These are phyloP conservation scores for Yarrowia sp. DNA, from an alignment of 805 yeast species.

Conservation along the genomic window DNA sequence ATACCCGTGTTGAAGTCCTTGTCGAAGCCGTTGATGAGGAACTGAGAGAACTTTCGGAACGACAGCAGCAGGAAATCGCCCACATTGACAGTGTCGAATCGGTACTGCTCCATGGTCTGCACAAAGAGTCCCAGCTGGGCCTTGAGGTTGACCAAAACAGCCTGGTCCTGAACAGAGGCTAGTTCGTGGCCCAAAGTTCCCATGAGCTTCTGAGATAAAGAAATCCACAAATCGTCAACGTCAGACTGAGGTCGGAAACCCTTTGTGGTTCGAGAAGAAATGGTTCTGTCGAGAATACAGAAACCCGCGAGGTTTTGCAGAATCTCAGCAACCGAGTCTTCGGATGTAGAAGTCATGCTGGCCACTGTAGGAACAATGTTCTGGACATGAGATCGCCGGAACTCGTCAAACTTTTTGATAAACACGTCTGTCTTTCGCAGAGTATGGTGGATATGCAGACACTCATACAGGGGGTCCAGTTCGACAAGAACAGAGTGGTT, in stretches of 20 bases:
- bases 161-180: constrained; percentile 28
- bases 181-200: constrained; percentile 30
- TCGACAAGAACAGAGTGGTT: constrained; percentile 52
- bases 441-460: constrained; percentile 75
- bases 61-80: constrained; percentile 59
- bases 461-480: constrained; percentile 74
- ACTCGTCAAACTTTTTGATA: constrained; percentile 62
- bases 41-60: constrained; percentile 60
- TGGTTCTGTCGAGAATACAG: constrained; percentile 68
- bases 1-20: constrained; percentile 60
- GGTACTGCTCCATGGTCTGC: constrained; percentile 73
- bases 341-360: constrained; percentile 43
- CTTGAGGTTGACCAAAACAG: constrained; percentile 51
- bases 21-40: constrained; percentile 54
- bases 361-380: constrained; percentile 62
- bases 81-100: constrained; percentile 56
- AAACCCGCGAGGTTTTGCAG: constrained; percentile 64
- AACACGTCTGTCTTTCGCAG: constrained; percentile 64
- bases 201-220: constrained; percentile 45
- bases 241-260: constrained; percentile 61
- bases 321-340: constrained; percentile 28
- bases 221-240: constrained; percentile 74
- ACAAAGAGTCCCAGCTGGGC: constrained; percentile 65
- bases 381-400: constrained; percentile 67
- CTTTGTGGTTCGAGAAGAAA: constrained; percentile 54